Evolutionary conservation across 2,329 filamentous ascomycete genomes (phyloP), one percentile per base, ranked within the genome.

Genomic region (Atkinsonella hypoxylon): DNA sequence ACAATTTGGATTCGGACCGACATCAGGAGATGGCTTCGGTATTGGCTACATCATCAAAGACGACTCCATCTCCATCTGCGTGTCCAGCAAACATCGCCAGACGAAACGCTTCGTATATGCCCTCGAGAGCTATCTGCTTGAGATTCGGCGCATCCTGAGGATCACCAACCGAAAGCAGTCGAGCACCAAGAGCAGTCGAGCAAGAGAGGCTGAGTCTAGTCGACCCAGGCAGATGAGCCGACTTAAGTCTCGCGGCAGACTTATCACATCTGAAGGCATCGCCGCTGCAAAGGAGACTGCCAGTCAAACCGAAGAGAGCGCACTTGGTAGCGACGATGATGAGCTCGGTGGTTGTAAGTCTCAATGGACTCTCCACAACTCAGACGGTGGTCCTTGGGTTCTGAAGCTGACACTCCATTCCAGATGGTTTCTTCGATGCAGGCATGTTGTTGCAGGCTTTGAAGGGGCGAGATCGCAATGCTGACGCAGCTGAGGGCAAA

Each of bases 31-130:
- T 57, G 93, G 93, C 0, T 97, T 97, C 62, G 93, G 93, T 31
- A 96, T 98, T 51, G 93, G 93, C 2, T 98, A 98, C 71, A 97
- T 98, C 61, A 96, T 98, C 77, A 98, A 98, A 69, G 66, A 69
- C 26, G 66, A 68, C 17, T 79, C 81, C 46, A 87, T 97, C 54
- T 89, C 84, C 45, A 91, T 98, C 54, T 97, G 93, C 66, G 89
- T 90, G 0, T 87, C 85, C 13, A 93, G 86, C 61, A 96, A 96
- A 69, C 93, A 98, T 66, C 75, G 93, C 40, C 93, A 98, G 70
- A 98, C 93, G 0, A 82, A 82, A 58, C 83, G 93, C 6, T 94
- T 93, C 62, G 82, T 97, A 54, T 89, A 95, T 61, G 87, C 89
- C 0, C 72, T 97, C 2, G 93, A 97, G 66, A 84, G 80, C 54